Conservation (phyloP, 305 asterid species). For the Fraxinus paxiana region DNA sequence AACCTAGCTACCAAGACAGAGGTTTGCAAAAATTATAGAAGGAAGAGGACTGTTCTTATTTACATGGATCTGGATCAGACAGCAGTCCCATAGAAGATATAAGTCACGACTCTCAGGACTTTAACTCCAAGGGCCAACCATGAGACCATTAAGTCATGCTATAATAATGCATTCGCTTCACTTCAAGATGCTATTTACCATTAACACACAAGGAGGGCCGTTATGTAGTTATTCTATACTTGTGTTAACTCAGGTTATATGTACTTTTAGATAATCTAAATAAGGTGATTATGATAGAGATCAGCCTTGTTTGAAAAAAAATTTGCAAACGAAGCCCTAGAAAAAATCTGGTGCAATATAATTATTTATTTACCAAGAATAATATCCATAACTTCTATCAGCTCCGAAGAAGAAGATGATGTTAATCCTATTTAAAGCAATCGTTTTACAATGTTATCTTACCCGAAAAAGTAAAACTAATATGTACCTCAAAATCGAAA, state of each 20-base stretch:
- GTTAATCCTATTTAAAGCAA: neutral
- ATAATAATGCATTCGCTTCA: neutral
- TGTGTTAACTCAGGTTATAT: neutral
- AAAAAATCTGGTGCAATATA: neutral
- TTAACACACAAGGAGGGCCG: neutral
- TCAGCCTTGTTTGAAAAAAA: neutral
- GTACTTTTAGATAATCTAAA: neutral
- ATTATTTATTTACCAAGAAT: neutral
- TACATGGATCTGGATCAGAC: neutral
- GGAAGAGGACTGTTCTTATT: neutral
- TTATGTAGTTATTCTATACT: neutral
- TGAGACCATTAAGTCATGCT: neutral
- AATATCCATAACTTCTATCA: neutral
- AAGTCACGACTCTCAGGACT: neutral
- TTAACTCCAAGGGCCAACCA: neutral
- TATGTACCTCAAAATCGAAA: conserved; percentile 6
- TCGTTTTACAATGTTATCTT: conserved; percentile 1
- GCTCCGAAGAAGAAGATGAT: neutral
- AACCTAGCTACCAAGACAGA: neutral
- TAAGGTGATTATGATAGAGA: conserved; percentile 8
- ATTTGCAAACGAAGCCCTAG: conserved; percentile 1
- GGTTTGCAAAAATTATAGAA: neutral
- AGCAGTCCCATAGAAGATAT: neutral
- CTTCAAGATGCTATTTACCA: neutral
- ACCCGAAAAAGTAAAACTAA: conserved; percentile 20